Conservation (phyloP, 345 rosid species). For the Populus alba region DNA sequence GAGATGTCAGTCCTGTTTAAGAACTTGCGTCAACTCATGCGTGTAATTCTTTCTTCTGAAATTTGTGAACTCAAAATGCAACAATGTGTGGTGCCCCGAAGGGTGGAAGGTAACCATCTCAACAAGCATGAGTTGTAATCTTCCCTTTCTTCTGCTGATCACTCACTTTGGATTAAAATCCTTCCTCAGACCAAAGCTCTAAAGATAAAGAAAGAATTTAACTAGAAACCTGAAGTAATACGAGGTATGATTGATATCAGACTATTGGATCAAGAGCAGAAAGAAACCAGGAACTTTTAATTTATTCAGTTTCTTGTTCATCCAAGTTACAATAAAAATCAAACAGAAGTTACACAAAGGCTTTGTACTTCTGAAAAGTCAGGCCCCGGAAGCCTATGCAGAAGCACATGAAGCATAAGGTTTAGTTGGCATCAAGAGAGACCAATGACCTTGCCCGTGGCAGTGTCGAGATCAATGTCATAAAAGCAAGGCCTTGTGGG, state of each 20-base stretch:
- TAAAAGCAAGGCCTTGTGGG: conserved; percentile 98
- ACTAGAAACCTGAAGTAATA: neutral
- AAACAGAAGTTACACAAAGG: neutral
- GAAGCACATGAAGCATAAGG: neutral
- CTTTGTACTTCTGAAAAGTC: neutral
- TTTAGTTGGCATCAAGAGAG: conserved; percentile 48
- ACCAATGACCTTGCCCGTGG: conserved; percentile 81
- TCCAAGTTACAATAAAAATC: neutral
- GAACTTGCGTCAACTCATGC: neutral
- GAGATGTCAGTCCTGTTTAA: neutral
- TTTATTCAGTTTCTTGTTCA: neutral
- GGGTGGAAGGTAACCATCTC: too few relatives aligned
- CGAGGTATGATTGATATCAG: neutral
- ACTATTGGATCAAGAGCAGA: neutral
- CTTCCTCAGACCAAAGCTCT: neutral
- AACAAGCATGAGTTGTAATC: too few relatives aligned
- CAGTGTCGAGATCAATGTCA: conserved; percentile 79
- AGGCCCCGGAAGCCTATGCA: neutral
- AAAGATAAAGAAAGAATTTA: neutral
- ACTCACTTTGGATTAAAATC: too few relatives aligned
- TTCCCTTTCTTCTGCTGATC: too few relatives aligned
- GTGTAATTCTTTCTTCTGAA: too few relatives aligned
- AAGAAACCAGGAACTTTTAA: neutral
- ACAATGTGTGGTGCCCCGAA: too few relatives aligned
- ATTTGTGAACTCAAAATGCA: too few relatives aligned